Percentiles rank a stretch among this genome's conserved stretches.
Conservation (phyloP, 2,329 filamentous ascomycete species). For the Sporothrix euskadiensis region DNA sequence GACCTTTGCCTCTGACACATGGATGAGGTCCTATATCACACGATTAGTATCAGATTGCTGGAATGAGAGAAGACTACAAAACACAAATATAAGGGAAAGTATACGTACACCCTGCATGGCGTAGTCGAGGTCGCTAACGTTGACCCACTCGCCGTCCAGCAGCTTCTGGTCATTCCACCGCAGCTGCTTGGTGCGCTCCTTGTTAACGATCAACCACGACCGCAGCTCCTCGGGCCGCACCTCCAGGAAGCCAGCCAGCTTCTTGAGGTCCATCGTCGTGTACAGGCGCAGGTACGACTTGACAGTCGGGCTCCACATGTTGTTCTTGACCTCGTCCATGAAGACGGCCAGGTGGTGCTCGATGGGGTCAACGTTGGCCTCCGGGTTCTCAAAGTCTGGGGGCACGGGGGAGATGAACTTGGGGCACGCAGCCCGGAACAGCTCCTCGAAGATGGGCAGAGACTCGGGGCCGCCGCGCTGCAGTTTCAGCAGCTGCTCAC, state of each 20-base stretch:
- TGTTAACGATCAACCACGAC: slow-evolving; percentile 92
- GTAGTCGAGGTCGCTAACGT: slow-evolving; percentile 94
- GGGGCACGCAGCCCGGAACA: slow-evolving; percentile 96
- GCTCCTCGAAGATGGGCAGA: slow-evolving; percentile 95
- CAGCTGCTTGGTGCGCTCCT: slow-evolving; percentile 96
- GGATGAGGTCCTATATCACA: slow-evolving; percentile 77
- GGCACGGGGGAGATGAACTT: slow-evolving; percentile 99
- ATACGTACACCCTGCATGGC: slow-evolving; percentile 84
- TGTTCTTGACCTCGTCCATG: slow-evolving; percentile 99
- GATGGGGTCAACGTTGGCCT: slow-evolving; percentile 92
- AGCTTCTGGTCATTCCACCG: slow-evolving; percentile 90
- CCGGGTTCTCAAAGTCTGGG: slow-evolving; percentile 95
- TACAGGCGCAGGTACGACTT: slow-evolving; percentile 99
- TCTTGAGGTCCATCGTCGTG: slow-evolving; percentile 99
- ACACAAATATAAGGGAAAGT: neutral
- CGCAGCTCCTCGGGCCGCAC: slow-evolving; percentile 95
- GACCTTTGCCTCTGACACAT: slow-evolving; percentile 98
- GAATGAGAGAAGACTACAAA: neutral
- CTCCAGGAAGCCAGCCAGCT: slow-evolving; percentile 95
- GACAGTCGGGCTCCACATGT: slow-evolving; percentile 95
- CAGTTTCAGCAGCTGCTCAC: slow-evolving; percentile 94
- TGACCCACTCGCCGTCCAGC: slow-evolving; percentile 88
- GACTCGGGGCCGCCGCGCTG: slow-evolving; percentile 95
- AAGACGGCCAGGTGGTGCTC: slow-evolving; percentile 97
- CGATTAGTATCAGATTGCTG: neutral